Base-by-base conservation (phyloP, 805 yeast genomes). In the Babjeviella inositovora region DNA sequence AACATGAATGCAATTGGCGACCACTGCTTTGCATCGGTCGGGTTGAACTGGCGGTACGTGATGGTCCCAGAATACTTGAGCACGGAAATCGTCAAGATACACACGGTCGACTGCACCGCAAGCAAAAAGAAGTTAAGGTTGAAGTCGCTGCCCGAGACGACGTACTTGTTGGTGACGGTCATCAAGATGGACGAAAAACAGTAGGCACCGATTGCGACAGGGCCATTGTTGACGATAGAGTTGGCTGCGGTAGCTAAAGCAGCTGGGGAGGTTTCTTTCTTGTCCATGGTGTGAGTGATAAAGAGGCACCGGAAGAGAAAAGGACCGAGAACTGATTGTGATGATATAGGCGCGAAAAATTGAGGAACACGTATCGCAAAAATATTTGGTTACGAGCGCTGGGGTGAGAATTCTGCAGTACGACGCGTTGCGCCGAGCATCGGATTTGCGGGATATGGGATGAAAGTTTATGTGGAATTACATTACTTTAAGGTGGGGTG, bases 151-250 rank as follows among this genome's bases (percentile, higher is more conserved):
- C 77, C 82, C 13, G 79, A 66, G 28, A 90, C 76, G 29, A 90
- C 97, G 45, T 73, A 87, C 56, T 90, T 90, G 65, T 90, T 90
- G 30, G 97, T 85, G 31, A 85, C 84, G 15, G 98, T 90, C 98
- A 90, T 90, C 47, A 90, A 57, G 36, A 90, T 90, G 13, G 98
- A 90, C 12, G 98, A 80, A 26, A 64, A 60, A 63, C 99, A 90
- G 69, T 90, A 90, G 17, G 77, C 64, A 28, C 73, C 43, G 38
- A 80, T 79, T 23, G 93, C 76, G 28, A 77, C 41, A 7, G 74
- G 73, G 6, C 69, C 73, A 8, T 69, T 61, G 43, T 66, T 67
- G 30, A 61, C 62, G 11, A 50, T 16, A 15, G 34, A 33, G 7
- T 33, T 20, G n/a, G 19, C 17, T 5, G 17, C 17, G 11, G 21